phyloP scores from a whole-genome alignment of 345 rosid genomes.

The Erysimum cheiranthoides region DNA sequence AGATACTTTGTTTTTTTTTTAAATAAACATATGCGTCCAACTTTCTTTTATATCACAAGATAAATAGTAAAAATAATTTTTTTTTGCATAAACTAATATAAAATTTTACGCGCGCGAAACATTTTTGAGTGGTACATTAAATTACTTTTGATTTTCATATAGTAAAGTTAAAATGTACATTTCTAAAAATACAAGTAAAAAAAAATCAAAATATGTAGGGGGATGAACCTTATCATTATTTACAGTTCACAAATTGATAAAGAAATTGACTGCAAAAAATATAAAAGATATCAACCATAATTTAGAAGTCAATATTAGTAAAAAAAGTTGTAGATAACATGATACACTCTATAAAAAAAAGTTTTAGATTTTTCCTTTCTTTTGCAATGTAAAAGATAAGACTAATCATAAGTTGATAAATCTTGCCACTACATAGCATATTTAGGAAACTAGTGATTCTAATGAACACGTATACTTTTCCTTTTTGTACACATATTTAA shows the following conservation, averaged over 20 bases:
- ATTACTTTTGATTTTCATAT: not conserved
- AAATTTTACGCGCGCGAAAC: constrained; percentile 1
- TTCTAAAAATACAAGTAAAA: too few species aligned
- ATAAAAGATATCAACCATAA: not conserved
- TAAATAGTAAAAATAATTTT: not conserved
- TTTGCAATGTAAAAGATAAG: constrained; percentile 1
- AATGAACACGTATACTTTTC: not conserved
- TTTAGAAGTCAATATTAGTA: not conserved
- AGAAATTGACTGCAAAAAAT: not conserved
- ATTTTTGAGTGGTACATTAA: not conserved
- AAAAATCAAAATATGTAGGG: not conserved
- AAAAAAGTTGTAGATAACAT: not conserved
- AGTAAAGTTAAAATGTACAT: not conserved
- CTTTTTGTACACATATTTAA: not conserved
- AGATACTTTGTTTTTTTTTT: not conserved
- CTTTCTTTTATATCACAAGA: not conserved
- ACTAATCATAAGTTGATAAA: constrained; percentile 16
- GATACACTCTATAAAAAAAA: not conserved
- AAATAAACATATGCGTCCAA: not conserved
- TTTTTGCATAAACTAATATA: not conserved
- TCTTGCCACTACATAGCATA: not conserved
- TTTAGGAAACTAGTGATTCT: constrained; percentile 19
- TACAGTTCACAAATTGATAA: not conserved
- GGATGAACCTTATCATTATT: constrained; percentile 2
- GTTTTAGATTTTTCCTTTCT: not conserved